Conservation (phyloP, 768 basidiomycete species). For the Boletus subcaerulescens region DNA sequence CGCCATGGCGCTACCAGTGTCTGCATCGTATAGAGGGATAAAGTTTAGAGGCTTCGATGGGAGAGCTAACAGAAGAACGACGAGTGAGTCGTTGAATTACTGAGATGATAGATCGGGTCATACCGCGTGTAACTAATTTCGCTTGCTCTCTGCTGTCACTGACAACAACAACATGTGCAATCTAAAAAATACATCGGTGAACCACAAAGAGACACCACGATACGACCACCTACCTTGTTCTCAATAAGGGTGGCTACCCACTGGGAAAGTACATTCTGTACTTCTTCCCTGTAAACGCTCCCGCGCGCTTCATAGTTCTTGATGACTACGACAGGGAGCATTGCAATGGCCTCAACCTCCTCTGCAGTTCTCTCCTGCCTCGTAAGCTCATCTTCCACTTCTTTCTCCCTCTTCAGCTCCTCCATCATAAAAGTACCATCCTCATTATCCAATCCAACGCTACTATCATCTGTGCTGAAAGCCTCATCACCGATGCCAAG, state of each 20-base stretch:
- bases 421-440: constrained; percentile 11
- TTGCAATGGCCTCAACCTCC: constrained; percentile 51
- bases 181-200: constrained; percentile 38
- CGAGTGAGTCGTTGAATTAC: background rate
- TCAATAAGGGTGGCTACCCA: constrained; percentile 87
- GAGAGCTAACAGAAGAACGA: constrained; percentile 49
- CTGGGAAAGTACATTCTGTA: constrained; percentile 70
- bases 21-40: constrained; percentile 84
- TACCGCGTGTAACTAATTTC: constrained; percentile 82
- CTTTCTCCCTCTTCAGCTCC: constrained; percentile 25
- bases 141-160: constrained; percentile 88
- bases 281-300: constrained; percentile 58
- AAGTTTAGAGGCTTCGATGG: constrained; percentile 79
- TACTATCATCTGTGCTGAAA: constrained; percentile 38
- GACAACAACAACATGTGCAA: constrained; percentile 89
- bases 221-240: constrained; percentile 53
- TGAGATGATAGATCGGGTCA: background rate
- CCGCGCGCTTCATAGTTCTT: constrained; percentile 68
- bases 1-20: constrained; percentile 69
- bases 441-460: constrained; percentile 12
- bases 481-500: constrained; percentile 79
- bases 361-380: constrained; percentile 34
- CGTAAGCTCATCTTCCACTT: constrained; percentile 31
- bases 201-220: background rate
- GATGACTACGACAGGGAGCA: constrained; percentile 85